Base-by-base conservation (phyloP, 495 filamentous ascomycete genomes). In the Aspergillus carlsbadensis region DNA sequence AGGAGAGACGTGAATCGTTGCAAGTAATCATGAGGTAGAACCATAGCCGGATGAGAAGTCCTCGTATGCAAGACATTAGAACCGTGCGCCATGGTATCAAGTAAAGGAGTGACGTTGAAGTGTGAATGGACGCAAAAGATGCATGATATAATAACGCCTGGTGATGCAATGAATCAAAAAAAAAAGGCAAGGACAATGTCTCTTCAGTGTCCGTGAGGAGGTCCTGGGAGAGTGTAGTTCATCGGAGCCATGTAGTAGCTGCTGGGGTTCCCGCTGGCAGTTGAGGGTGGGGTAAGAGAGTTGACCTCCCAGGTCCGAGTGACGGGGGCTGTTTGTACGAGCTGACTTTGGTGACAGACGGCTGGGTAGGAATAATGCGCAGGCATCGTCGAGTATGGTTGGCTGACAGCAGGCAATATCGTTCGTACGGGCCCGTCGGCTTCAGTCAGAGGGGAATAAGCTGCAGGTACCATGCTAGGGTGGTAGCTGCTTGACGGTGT, bases 1-100 rank as follows among this genome's bases (percentile, higher is more conserved):
- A 72, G 70, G 72, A 76, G 67, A 69, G 72, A 72, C 72, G 58
- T 76, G 33, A 68, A 71, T 72, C 72, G 65, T 74, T 55, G 56
- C 29, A 63, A 61, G 52, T 61, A 62, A 61, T 56, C 52, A 55
- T 56, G 29, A 56, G 36, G 31, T 10, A 58, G 46, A 51, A 56
- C 50, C 51, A 64, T 49, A 47, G 52, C 58, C 54, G 49, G 47
- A 60, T 35, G 21, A 45, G 48, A 15, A 18, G n/a, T 17, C 52
- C 52, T 18, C 50, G 44, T 39, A 54, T 50, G 45, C 46, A 60
- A 57, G 46, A 62, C 46, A 56, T 63, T 43, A 52, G 20, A 59
- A 54, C 57, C 54, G 58, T 62, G 63, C 63, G 64, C 61, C 66
- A 67, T 70, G 68, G 68, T 65, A 65, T 66, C 52, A 51, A 54